These are phyloP conservation scores for Populus trichocarpa DNA, from an alignment of 441 rosid species.

Conservation along the genomic window DNA sequence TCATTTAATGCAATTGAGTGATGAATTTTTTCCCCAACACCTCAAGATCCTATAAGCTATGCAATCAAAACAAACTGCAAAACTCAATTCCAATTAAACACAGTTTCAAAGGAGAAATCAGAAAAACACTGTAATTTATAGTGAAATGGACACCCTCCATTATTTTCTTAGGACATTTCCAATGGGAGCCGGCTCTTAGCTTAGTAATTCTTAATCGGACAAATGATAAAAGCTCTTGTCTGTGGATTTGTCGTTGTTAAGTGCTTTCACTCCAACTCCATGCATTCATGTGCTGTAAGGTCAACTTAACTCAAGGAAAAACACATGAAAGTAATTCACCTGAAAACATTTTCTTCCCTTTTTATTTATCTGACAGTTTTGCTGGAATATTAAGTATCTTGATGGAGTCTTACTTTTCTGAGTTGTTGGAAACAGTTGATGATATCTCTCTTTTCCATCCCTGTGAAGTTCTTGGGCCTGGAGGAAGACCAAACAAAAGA, in stretches of 20 bases:
- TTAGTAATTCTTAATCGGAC: not conserved
- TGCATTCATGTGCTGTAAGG: not conserved
- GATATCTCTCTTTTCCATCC: not conserved
- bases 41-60: no score
- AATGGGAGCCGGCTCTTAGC: no score
- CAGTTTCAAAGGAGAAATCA: no score
- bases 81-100: no score
- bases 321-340: not conserved
- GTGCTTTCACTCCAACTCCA: not conserved
- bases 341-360: not conserved
- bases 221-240: not conserved
- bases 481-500: conserved; percentile 32
- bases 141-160: no score
- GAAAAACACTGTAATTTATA: no score
- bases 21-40: no score
- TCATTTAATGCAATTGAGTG: no score
- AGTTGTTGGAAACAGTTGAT: not conserved
- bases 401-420: not conserved
- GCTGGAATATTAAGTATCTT: not conserved
- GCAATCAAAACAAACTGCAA: no score
- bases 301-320: not conserved
- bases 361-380: not conserved
- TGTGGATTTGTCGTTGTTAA: not conserved
- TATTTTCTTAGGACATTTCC: no score
- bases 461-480: conserved; percentile 33